phyloP scores from a whole-genome alignment of 148 eudicot genomes.

The Fagopyrum homotropicum region DNA sequence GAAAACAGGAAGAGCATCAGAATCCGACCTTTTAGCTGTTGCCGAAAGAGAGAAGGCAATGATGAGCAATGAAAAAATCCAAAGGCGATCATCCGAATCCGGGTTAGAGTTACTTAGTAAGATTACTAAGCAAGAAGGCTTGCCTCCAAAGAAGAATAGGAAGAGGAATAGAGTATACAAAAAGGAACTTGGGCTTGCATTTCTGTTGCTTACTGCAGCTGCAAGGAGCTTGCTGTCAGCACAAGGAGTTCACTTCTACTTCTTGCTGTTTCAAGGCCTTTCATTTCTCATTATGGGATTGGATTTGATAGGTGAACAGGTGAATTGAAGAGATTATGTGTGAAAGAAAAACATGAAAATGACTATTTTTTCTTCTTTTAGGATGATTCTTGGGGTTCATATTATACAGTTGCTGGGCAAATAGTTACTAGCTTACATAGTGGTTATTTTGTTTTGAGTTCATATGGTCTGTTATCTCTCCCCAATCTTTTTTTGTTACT shows the following conservation, averaged over 20 bases:
- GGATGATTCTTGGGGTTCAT: slow-evolving; percentile 11
- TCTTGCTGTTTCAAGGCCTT: slow-evolving; percentile 56
- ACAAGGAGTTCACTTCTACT: slow-evolving; percentile 62
- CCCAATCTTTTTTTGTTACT: not conserved
- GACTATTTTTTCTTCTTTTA: not conserved
- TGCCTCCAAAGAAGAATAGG: slow-evolving; percentile 15
- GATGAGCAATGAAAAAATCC: slow-evolving; percentile 36
- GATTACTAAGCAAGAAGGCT: slow-evolving; percentile 25
- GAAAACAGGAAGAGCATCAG: slow-evolving; percentile 59
- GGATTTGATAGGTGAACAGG: slow-evolving; percentile 64
- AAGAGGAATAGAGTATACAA: slow-evolving; percentile 46
- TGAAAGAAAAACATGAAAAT: not conserved
- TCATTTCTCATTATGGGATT: slow-evolving; percentile 55
- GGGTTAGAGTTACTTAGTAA: slow-evolving; percentile 41
- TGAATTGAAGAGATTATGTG: slow-evolving; percentile 24
- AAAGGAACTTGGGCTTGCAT: slow-evolving; percentile 56
- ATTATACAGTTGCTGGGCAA: not conserved
- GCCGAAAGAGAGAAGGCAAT: slow-evolving; percentile 45
- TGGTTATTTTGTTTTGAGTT: not conserved
- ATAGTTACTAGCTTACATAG: not conserved
- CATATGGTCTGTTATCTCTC: not conserved
- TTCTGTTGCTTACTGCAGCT: slow-evolving; percentile 53
- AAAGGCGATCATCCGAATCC: slow-evolving; percentile 46
- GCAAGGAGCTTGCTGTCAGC: slow-evolving; percentile 52
- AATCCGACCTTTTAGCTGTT: slow-evolving; percentile 41